Evolutionary conservation across 129 eudicot species (phyloP).

Genomic region (Dittrichia graveolens): DNA sequence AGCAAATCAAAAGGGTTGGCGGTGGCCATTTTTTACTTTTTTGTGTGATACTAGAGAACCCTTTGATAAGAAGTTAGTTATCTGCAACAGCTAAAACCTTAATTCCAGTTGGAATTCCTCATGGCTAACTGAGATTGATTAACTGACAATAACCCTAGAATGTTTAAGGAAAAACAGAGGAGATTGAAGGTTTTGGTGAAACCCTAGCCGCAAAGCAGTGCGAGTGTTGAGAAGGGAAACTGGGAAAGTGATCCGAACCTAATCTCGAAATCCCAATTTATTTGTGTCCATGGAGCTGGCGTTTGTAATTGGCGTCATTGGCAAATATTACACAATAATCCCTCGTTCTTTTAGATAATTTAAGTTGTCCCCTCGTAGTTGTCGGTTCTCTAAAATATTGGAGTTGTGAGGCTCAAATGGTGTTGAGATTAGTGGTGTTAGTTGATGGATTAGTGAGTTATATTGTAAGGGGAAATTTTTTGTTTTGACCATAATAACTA

Average conservation of each 20-base stretch:
- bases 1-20: slow-evolving; percentile 76
- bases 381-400: too few species aligned
- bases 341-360: not conserved
- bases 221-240: slow-evolving; percentile 5
- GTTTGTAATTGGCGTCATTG: slow-evolving; percentile 18
- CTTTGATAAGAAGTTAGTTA: slow-evolving; percentile 21
- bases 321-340: slow-evolving; percentile 1
- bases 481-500: too few species aligned
- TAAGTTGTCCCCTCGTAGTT: not conserved
- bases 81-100: slow-evolving; percentile 7
- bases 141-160: slow-evolving; percentile 11
- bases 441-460: too few species aligned
- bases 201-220: slow-evolving; percentile 70
- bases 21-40: slow-evolving; percentile 57
- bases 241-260: slow-evolving; percentile 17
- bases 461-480: too few species aligned
- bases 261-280: slow-evolving; percentile 22
- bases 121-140: slow-evolving; percentile 18
- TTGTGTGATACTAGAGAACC: slow-evolving; percentile 3
- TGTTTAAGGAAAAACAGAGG: not conserved
- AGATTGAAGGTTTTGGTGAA: slow-evolving; percentile 37
- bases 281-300: slow-evolving; percentile 21
- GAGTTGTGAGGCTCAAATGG: too few species aligned
- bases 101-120: slow-evolving; percentile 26
- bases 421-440: too few species aligned